phyloP scores from a whole-genome alignment of 176 grass and related monocot species.

The Rhynchospora tenuis region DNA sequence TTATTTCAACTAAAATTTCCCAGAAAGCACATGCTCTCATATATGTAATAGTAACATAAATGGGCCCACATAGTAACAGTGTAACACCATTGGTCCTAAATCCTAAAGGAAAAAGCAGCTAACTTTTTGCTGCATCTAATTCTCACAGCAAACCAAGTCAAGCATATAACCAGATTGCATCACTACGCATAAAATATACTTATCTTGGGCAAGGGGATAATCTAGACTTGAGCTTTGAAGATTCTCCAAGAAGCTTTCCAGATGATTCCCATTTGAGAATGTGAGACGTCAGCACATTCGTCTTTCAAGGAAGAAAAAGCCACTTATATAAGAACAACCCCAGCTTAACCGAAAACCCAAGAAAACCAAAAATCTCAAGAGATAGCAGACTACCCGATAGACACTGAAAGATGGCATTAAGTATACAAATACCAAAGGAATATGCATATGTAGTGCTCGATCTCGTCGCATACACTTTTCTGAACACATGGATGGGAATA shows the following conservation, averaged over 20 bases:
- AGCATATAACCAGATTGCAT: not conserved
- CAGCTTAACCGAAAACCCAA: not conserved
- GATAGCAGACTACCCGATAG: not conserved
- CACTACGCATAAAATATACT: constrained; percentile 18
- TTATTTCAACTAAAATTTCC: not conserved
- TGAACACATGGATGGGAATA: constrained; percentile 91
- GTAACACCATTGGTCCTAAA: not conserved
- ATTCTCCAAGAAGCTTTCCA: not conserved
- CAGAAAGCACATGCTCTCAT: not conserved
- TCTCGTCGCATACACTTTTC: constrained; percentile 61
- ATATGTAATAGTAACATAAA: not conserved
- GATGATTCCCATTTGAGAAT: not conserved
- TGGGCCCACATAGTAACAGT: too few species aligned
- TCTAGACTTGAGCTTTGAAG: not conserved
- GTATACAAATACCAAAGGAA: constrained; percentile 64
- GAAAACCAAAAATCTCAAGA: constrained; percentile 3
- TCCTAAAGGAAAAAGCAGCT: not conserved
- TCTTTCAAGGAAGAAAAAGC: not conserved
- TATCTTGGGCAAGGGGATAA: not conserved
- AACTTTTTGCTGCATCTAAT: not conserved
- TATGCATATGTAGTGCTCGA: constrained; percentile 78
- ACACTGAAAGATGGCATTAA: constrained; percentile 44
- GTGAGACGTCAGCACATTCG: constrained; percentile 10
- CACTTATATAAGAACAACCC: not conserved
- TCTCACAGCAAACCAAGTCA: not conserved